Conservation (phyloP, 1,139 yeast species). For the Scheffersomyces parashehatae region DNA sequence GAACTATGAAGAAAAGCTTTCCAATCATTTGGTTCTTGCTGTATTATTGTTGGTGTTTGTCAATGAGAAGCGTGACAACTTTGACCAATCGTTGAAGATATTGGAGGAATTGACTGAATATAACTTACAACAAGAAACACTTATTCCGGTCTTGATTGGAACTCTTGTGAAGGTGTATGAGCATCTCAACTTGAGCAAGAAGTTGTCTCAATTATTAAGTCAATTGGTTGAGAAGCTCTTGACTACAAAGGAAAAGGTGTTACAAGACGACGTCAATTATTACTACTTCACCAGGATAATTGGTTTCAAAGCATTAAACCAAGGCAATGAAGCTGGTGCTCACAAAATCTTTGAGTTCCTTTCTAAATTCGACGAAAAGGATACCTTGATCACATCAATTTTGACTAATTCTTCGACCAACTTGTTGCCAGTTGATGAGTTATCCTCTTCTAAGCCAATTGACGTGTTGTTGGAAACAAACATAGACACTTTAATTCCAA, state of each 20-base stretch:
- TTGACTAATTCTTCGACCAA: conserved; percentile 22
- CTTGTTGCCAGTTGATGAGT: conserved; percentile 35
- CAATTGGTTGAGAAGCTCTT: conserved; percentile 22
- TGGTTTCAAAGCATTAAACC: conserved; percentile 46
- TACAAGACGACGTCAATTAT: conserved; percentile 22
- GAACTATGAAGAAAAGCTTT: conserved; percentile 11
- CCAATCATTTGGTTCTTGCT: conserved; percentile 26
- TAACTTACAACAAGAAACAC: conserved; percentile 17
- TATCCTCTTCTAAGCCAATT: conserved; percentile 25
- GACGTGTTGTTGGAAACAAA: conserved; percentile 32
- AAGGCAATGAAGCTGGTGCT: conserved; percentile 30
- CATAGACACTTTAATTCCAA: conserved; percentile 10
- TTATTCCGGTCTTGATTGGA: conserved; percentile 46
- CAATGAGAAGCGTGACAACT: conserved; percentile 36
- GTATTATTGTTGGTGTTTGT: conserved; percentile 49
- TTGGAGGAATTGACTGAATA: conserved; percentile 36
- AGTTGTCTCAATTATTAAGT: conserved; percentile 27
- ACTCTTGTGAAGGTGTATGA: conserved; percentile 52
- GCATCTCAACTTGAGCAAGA: conserved; percentile 21
- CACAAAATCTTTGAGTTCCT: conserved; percentile 34
- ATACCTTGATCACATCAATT: conserved; percentile 34
- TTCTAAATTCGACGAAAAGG: conserved; percentile 25
- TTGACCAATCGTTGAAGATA: conserved; percentile 45
- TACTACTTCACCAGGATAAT: conserved; percentile 47
- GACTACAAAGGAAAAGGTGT: conserved; percentile 16